These are phyloP conservation scores for Aspergillus sp. DNA, from an alignment of 2,329 filamentous ascomycete genomes.

Conservation along the genomic window DNA sequence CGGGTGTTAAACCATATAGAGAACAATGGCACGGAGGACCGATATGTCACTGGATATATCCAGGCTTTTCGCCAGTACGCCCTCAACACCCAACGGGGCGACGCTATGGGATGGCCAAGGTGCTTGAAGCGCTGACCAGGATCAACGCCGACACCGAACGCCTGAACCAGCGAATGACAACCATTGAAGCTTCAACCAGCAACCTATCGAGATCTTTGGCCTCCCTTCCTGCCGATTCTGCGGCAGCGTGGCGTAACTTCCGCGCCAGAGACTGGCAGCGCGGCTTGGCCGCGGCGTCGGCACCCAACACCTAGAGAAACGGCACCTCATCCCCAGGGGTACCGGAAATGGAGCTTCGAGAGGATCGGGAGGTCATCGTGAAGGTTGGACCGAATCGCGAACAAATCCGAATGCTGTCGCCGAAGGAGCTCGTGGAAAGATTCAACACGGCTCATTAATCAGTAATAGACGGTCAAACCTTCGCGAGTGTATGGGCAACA, in stretches of 20 bases:
- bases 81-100: neutral
- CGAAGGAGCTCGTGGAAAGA: neutral
- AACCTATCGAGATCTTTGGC: neutral
- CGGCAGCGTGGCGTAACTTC: neutral
- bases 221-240: neutral
- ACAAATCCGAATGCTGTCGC: neutral
- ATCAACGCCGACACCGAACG: neutral
- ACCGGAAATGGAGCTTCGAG: neutral
- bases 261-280: neutral
- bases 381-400: neutral
- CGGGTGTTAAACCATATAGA: neutral
- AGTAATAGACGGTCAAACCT: neutral
- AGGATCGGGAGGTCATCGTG: neutral
- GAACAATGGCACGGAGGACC: neutral
- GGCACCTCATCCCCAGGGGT: neutral
- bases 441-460: neutral
- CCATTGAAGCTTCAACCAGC: neutral
- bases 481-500: neutral
- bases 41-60: neutral
- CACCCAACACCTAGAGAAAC: neutral
- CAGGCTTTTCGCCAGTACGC: neutral
- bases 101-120: neutral
- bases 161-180: neutral
- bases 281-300: neutral
- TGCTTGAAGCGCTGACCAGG: neutral